Evolutionary conservation across 768 basidiomycete species (phyloP), one percentile per base, ranked within the genome.

Genomic region (Fomitopsis pulvina): DNA sequence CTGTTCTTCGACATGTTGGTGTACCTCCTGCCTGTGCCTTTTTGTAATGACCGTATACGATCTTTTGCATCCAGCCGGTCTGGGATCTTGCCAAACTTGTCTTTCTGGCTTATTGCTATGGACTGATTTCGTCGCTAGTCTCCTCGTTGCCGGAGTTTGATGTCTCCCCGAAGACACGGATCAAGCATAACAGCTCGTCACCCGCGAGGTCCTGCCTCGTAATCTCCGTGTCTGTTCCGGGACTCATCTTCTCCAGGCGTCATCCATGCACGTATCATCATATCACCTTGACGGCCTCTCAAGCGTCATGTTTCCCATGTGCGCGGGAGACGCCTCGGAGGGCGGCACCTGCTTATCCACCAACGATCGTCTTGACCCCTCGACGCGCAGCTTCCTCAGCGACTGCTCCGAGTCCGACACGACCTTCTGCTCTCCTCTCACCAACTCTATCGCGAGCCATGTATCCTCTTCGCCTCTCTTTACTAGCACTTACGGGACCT

Each of bases 391-490:
- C 48, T 75, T 84, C 61, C 60, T 76, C 18, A 77, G 78, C 26
- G 80, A 84, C 57, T 87, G 85, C 64, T 71, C 73, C n/a, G n/a
- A n/a, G n/a, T n/a, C n/a, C 52, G 73, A 80, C 44, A 72, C 69
- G 41, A 72, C 73, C 0, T 85, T 79, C 62, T 86, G 85, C 62
- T 68, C 75, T 14, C 64, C 62, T 0, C 50, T 66, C 41, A 40
- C 30, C 38, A 60, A 68, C 42, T 71, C 75, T 7, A 74, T 74
- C 18, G 18, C 43, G 4, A 18, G 11, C 5, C 12, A 4, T 8
- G 24, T 4, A 4, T 4, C 41, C 7, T 21, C 7, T 22, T 4
- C 41, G 14, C 18, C 20, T 20, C 14, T 14, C 7, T 12, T 22
- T 24, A 34, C 45, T n/a, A 32, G 11, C 20, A 40, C 25, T 11